These are phyloP conservation scores for Escovopsis sp. DNA, from an alignment of 2,329 filamentous ascomycete species.

Conservation along the genomic window DNA sequence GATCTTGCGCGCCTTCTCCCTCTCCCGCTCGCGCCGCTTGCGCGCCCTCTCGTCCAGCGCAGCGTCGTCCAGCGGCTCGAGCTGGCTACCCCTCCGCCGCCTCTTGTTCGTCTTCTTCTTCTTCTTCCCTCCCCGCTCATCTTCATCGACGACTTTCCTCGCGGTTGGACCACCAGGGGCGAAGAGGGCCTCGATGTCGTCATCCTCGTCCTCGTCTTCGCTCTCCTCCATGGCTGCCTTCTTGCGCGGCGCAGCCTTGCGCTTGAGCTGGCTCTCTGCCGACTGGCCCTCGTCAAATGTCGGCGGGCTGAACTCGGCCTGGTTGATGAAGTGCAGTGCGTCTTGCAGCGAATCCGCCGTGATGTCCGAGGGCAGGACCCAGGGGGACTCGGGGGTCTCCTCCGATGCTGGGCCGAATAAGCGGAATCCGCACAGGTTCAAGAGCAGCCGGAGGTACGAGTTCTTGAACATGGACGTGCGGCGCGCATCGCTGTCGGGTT, in stretches of 20 bases:
- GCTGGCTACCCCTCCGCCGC: constrained; percentile 34
- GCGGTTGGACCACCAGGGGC: constrained; percentile 51
- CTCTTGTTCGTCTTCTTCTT: constrained; percentile 26
- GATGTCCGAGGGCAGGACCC: constrained; percentile 59
- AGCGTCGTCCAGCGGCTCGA: constrained; percentile 39
- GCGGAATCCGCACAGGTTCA: constrained; percentile 61
- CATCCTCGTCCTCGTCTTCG: constrained; percentile 34
- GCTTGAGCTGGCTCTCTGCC: constrained; percentile 66
- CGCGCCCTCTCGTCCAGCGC: constrained; percentile 50
- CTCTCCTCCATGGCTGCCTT: constrained; percentile 53
- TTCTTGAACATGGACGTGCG: constrained; percentile 77
- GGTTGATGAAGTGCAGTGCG: constrained; percentile 56
- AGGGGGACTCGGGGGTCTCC: constrained; percentile 61
- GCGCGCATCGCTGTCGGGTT: constrained; percentile 49
- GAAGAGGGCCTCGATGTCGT: constrained; percentile 44
- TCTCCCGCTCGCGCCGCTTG: constrained; percentile 49
- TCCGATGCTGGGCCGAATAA: constrained; percentile 39
- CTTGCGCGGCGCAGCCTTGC: constrained; percentile 43
- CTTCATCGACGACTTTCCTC: constrained; percentile 36
- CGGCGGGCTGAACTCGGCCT: constrained; percentile 64
- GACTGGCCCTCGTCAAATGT: constrained; percentile 60
- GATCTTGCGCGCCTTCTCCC: constrained; percentile 64
- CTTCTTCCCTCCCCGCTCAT: constrained; percentile 35
- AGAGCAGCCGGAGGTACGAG: constrained; percentile 69
- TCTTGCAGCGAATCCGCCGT: constrained; percentile 53